These are phyloP conservation scores for Solanum sejunctum DNA, from an alignment of 257 asterid genomes.

Conservation along the genomic window DNA sequence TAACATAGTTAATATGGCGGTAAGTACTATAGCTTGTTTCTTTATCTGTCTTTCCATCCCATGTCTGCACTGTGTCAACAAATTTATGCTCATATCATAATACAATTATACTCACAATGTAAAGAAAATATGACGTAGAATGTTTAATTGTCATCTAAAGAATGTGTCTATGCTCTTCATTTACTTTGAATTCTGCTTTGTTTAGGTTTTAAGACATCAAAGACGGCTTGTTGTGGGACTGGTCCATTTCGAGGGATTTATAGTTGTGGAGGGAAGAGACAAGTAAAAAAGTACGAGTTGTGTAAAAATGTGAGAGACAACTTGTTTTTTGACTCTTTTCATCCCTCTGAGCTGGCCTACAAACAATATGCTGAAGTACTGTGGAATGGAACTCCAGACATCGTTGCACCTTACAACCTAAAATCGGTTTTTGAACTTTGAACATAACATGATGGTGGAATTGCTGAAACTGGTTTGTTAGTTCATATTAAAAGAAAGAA, in stretches of 20 bases:
- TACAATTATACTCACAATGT: not conserved
- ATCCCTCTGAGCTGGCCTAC: slow-evolving; percentile 30
- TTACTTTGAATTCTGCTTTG: not conserved
- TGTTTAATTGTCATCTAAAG: not conserved
- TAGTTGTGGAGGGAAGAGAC: slow-evolving; percentile 50
- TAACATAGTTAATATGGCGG: not conserved
- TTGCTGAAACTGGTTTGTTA: not conserved
- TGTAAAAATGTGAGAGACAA: slow-evolving; percentile 26
- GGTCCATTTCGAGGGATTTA: slow-evolving; percentile 32
- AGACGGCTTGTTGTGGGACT: slow-evolving; percentile 44
- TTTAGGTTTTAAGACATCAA: slow-evolving; percentile 38
- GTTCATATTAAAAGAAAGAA: not conserved
- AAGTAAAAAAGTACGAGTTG: slow-evolving; percentile 16
- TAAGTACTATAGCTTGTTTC: not conserved
- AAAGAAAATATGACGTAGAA: not conserved
- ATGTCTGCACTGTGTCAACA: not conserved
- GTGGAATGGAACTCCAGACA: slow-evolving; percentile 20
- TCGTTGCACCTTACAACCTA: slow-evolving; percentile 13
- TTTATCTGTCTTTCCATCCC: not conserved
- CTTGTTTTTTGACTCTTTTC: slow-evolving; percentile 44
- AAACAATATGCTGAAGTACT: slow-evolving; percentile 23
- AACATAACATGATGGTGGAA: not conserved
- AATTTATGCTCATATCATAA: not conserved
- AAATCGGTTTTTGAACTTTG: slow-evolving; percentile 16
- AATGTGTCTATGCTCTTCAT: not conserved